Conservation (phyloP, 1,139 yeast genomes). For the Zhuliangozyma blackwelliae region DNA sequence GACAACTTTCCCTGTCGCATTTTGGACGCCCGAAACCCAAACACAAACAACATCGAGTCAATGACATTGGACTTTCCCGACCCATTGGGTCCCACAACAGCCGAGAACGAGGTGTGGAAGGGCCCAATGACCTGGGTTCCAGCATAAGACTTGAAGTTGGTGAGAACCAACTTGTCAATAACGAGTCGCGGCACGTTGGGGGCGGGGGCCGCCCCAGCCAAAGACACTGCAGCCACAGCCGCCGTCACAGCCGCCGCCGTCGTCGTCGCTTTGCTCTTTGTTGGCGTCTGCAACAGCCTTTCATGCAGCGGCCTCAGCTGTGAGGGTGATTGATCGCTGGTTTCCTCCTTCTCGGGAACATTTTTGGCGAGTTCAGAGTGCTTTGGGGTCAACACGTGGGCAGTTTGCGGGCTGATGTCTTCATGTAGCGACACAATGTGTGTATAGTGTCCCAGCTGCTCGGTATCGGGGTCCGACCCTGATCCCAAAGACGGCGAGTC, state of each 20-base stretch:
- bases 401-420: no score
- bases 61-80: slow-evolving; percentile 97
- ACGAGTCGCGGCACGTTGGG: slow-evolving; percentile 57
- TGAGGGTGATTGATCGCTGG: no score
- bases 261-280: neutral
- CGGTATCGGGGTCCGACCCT: neutral
- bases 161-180: slow-evolving; percentile 66
- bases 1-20: slow-evolving; percentile 95
- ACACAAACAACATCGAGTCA: slow-evolving; percentile 91
- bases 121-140: slow-evolving; percentile 96
- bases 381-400: no score
- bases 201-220: slow-evolving; percentile 13
- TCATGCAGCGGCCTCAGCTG: no score
- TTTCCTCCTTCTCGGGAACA: no score
- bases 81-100: slow-evolving; percentile 99
- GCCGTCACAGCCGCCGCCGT: neutral
- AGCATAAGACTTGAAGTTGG: slow-evolving; percentile 93
- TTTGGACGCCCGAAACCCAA: slow-evolving; percentile 93
- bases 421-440: no score
- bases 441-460: no score
- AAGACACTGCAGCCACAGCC: neutral
- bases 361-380: no score
- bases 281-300: neutral
- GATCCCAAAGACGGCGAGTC: neutral
- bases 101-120: slow-evolving; percentile 87